Evolutionary conservation across 192 early-diverging fungal species (phyloP), one percentile per base, ranked within the genome.

Genomic region (Endogone sp.): DNA sequence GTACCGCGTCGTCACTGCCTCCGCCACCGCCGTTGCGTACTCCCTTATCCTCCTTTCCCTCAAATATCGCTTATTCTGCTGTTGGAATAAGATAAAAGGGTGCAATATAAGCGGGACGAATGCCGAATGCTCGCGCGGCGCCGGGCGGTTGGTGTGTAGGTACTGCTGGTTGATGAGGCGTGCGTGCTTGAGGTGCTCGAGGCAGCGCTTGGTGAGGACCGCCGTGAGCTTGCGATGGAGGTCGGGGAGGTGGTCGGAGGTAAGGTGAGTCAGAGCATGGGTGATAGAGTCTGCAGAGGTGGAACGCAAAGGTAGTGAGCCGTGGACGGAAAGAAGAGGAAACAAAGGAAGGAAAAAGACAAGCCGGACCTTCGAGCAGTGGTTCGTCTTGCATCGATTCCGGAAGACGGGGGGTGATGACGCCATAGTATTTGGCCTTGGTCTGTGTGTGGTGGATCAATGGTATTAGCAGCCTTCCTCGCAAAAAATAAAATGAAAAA

Each of bases 61-160:
- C 2, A 82, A 70, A 24, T 71, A 73, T 0, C 55, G 28, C n/a
- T 75, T 72, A 30, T 81, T 70, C 23, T 77, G 63, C 16, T 71
- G 63, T 25, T 44, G 49, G 63, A 81, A 75, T 10, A 23, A 32
- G 4, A 21, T 31, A 3, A 84, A 73, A 6, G 85, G 85, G 28
- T 72, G 73, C 29, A 87, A 65, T 16, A 87, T 76, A 44, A 75
- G 62, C 2, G 81, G 66, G 13, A 87, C 80, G 71, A 84, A 87
- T 2, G 77, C 73, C 20, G 84, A 86, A 22, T 79, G 69, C 60
- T 85, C 83, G 2, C 44, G 72, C 16, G 86, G 86, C 2, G 79
- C 71, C 2, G 69, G 68, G 22, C 69, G 73, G 59, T 82, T 83
- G 20, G 79, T 75, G 31, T 81, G 73, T 25, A 81, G 59, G 54